Conservation (phyloP, 1,139 yeast species). For the Candida albicans region DNA sequence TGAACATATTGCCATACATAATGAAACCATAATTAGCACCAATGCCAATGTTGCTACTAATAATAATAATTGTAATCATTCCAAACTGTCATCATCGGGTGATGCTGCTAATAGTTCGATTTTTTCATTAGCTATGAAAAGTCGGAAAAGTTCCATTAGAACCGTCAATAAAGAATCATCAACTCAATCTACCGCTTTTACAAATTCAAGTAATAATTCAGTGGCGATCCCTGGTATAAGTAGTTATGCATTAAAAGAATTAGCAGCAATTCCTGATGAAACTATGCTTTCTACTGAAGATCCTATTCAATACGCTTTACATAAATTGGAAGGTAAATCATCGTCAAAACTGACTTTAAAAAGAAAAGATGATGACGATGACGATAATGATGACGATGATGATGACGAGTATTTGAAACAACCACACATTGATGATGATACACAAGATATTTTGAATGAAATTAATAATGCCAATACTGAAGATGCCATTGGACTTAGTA, state of each 20-base stretch:
- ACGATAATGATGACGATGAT: slow-evolving; percentile 7
- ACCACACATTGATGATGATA: slow-evolving; percentile 20
- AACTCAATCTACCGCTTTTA: slow-evolving; percentile 9
- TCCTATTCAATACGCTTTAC: slow-evolving; percentile 74
- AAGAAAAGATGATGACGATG: slow-evolving; percentile 9
- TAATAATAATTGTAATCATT: slow-evolving; percentile 1
- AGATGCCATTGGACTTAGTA: slow-evolving; percentile 34
- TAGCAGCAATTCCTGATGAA: slow-evolving; percentile 83
- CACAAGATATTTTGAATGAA: slow-evolving; percentile 41
- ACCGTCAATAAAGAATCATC: slow-evolving; percentile 16
- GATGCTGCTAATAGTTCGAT: slow-evolving; percentile 39
- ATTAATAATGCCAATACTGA: slow-evolving; percentile 44
- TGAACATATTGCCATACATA: slow-evolving; percentile 12
- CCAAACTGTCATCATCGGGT: slow-evolving; percentile 14
- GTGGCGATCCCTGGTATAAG: slow-evolving; percentile 64
- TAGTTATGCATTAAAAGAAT: slow-evolving; percentile 60
- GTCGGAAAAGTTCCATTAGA: slow-evolving; percentile 22
- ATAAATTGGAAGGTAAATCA: slow-evolving; percentile 73
- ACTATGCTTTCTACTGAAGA: slow-evolving; percentile 53
- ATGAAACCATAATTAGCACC: no score
- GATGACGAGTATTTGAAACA: slow-evolving; percentile 13
- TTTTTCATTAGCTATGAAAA: slow-evolving; percentile 33
- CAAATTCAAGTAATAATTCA: slow-evolving; percentile 28
- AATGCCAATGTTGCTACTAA: slow-evolving; percentile 5
- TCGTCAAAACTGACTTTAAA: slow-evolving; percentile 14